A percentile compares a stretch with the other conserved stretches of the same genome.
phyloP scores from a whole-genome alignment of 2,329 filamentous ascomycete species.

The Ophiognomonia clavigignenti-juglandacearum region DNA sequence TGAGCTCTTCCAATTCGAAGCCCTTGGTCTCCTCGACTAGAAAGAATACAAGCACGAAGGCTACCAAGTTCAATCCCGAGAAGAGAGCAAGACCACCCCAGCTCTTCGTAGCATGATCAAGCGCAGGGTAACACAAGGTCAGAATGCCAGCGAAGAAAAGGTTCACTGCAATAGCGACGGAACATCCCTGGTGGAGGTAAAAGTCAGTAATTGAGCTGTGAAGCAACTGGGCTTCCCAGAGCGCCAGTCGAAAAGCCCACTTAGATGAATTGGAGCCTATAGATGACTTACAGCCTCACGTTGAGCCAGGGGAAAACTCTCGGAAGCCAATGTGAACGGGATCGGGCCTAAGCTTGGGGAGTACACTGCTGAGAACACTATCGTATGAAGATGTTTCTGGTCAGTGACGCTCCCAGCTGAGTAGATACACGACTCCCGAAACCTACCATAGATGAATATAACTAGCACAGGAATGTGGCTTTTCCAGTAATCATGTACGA shows the following conservation, averaged over 20 bases:
- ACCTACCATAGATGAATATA: slow-evolving; percentile 31
- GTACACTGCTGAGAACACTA: slow-evolving; percentile 37
- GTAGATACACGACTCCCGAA: not conserved
- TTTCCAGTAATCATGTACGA: slow-evolving; percentile 20
- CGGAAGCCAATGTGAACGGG: slow-evolving; percentile 45
- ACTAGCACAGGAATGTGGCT: slow-evolving; percentile 23
- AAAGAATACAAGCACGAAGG: slow-evolving; percentile 40
- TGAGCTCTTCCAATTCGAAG: slow-evolving; percentile 34
- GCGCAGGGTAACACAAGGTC: slow-evolving; percentile 35
- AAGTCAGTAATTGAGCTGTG: too few species aligned
- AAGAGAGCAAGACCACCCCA: slow-evolving; percentile 40
- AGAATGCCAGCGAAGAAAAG: slow-evolving; percentile 42
- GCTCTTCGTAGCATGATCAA: slow-evolving; percentile 18
- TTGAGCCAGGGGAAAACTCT: slow-evolving; percentile 45
- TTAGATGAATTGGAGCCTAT: not conserved
- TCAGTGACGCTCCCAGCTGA: not conserved
- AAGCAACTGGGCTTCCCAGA: too few species aligned
- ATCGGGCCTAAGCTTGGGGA: slow-evolving; percentile 40
- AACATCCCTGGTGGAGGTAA: slow-evolving; percentile 28
- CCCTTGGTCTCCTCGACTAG: slow-evolving; percentile 38
- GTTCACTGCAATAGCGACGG: slow-evolving; percentile 43
- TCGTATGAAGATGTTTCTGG: not conserved
- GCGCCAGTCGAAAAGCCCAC: not conserved
- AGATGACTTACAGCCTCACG: slow-evolving; percentile 33
- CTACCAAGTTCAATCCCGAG: slow-evolving; percentile 39